A percentile compares a stretch with the other conserved stretches of the same genome.
These are phyloP conservation scores for Platanus orientalis DNA, from an alignment of 164 flowering plant genomes.

Conservation along the genomic window DNA sequence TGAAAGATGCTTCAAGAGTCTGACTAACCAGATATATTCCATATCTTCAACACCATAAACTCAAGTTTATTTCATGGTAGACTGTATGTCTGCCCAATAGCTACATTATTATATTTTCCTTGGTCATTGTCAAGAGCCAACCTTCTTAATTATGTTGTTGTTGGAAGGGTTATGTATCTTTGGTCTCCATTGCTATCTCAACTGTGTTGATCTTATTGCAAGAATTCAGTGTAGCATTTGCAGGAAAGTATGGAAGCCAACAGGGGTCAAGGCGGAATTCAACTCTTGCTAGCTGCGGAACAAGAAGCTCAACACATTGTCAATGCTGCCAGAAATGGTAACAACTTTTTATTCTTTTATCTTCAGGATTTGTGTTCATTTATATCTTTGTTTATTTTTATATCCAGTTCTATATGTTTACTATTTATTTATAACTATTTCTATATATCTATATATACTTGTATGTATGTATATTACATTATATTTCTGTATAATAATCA, in stretches of 20 bases:
- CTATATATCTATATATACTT: no score
- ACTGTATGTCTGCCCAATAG: not conserved
- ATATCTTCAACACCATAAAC: constrained; percentile 1
- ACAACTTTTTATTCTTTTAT: not conserved
- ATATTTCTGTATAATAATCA: no score
- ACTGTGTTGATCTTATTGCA: constrained; percentile 1
- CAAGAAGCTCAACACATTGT: constrained; percentile 77
- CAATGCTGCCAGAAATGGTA: constrained; percentile 65
- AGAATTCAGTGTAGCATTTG: constrained; percentile 12
- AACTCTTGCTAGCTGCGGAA: constrained; percentile 65
- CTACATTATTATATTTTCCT: not conserved
- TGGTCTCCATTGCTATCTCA: not conserved
- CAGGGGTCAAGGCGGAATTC: constrained; percentile 61
- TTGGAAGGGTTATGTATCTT: not conserved
- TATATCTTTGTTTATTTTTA: no score
- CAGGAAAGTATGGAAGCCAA: constrained; percentile 40
- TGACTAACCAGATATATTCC: not conserved
- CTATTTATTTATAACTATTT: no score
- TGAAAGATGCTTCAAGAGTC: not conserved
- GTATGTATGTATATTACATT: no score
- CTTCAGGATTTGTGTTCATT: no score
- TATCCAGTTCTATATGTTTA: no score
- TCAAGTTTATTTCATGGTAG: not conserved
- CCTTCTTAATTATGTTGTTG: not conserved
- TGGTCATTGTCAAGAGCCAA: not conserved